Conservation (phyloP, 2,329 filamentous ascomycete genomes). For the Acrocalymma vagum region DNA sequence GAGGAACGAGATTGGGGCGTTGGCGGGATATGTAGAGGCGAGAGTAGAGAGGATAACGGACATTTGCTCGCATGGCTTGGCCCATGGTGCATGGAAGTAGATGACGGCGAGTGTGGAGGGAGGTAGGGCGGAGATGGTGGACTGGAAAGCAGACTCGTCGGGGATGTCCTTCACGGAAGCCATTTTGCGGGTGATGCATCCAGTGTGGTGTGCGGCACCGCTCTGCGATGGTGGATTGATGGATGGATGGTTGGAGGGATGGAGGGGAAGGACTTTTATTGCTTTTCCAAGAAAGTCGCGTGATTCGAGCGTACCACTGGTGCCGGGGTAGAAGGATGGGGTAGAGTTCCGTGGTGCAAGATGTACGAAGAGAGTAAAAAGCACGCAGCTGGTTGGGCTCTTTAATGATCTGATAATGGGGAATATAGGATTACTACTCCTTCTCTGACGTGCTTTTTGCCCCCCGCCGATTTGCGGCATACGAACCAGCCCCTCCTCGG, state of each 20-base stretch:
- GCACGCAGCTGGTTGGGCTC: background rate
- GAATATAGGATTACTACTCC: conserved; percentile 15
- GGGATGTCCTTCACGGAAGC: conserved; percentile 77
- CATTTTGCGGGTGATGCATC: conserved; percentile 30
- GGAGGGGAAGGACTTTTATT: too few species aligned
- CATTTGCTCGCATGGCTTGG: conserved; percentile 95
- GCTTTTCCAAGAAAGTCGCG: too few species aligned
- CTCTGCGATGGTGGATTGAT: background rate
- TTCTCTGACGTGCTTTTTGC: conserved; percentile 34
- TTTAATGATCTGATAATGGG: conserved; percentile 33
- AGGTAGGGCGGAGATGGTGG: conserved; percentile 73
- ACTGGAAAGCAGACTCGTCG: conserved; percentile 76
- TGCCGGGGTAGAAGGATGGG: background rate
- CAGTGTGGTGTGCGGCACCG: conserved; percentile 3
- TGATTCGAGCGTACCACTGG: too few species aligned
- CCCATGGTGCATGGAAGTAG: conserved; percentile 97
- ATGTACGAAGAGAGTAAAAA: background rate
- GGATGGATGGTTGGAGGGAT: conserved; percentile 1
- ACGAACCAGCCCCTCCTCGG: conserved; percentile 12
- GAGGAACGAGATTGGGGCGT: conserved; percentile 80
- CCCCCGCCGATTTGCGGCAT: conserved; percentile 21
- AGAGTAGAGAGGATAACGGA: conserved; percentile 83
- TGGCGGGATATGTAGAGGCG: conserved; percentile 81
- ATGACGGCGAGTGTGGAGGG: conserved; percentile 79
- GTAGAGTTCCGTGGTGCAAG: background rate